Conservation (phyloP, 805 yeast genomes). For the Pichia scutulata region DNA sequence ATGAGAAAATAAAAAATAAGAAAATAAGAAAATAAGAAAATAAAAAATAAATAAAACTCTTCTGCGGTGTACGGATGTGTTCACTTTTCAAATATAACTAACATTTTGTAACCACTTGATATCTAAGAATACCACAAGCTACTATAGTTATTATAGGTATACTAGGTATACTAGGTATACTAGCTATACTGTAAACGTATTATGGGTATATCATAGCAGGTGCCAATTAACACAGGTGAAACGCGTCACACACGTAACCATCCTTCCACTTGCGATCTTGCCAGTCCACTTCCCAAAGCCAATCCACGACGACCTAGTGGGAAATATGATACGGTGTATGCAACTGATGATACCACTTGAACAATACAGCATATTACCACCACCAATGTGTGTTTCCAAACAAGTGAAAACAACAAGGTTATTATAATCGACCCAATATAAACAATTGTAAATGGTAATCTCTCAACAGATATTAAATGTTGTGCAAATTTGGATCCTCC, state of each 20-base stretch:
- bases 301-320: constrained; percentile 82
- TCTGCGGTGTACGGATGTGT: background rate
- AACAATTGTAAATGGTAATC: constrained; percentile 65
- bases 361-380: constrained; percentile 63
- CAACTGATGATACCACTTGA: constrained; percentile 71
- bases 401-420: constrained; percentile 65
- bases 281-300: constrained; percentile 48
- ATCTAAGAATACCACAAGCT: too few relatives aligned
- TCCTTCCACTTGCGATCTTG: constrained; percentile 22
- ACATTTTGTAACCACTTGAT: too few relatives aligned
- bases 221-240: background rate
- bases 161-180: background rate
- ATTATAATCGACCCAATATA: constrained; percentile 65
- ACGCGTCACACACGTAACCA: constrained; percentile 18
- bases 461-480: constrained; percentile 61
- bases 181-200: too few relatives aligned
- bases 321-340: constrained; percentile 82
- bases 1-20: too few relatives aligned
- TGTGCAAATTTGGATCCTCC: constrained; percentile 70
- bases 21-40: too few relatives aligned
- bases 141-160: too few relatives aligned
- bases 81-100: too few relatives aligned
- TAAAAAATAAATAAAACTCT: too few relatives aligned
- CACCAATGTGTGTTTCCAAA: constrained; percentile 54
- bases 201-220: background rate